These are phyloP conservation scores for Coemansia sp. DNA, from an alignment of 192 early-diverging fungal genomes.

Conservation along the genomic window DNA sequence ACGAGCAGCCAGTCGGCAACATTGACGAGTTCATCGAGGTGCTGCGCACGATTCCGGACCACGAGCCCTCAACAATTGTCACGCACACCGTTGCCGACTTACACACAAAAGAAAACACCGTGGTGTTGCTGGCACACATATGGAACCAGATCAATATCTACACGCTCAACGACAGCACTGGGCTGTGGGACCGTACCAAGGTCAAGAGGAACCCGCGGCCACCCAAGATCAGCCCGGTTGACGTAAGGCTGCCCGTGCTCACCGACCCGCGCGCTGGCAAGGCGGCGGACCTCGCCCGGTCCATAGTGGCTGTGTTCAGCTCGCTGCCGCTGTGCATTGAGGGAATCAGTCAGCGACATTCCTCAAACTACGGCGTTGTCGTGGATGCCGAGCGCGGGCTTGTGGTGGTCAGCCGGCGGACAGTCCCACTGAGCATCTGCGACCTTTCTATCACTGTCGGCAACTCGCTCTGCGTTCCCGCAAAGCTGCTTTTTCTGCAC, in stretches of 20 bases:
- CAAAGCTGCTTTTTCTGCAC: conserved; percentile 75
- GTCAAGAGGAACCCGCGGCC: conserved; percentile 15
- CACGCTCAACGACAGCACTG: conserved; percentile 40
- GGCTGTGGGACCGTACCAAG: conserved; percentile 35
- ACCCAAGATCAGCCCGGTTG: conserved; percentile 6
- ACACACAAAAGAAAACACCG: conserved; percentile 7
- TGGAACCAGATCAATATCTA: conserved; percentile 40
- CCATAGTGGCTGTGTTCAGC: conserved; percentile 30
- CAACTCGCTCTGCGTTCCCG: conserved; percentile 86
- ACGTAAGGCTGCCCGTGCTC: conserved; percentile 22
- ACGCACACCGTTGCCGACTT: conserved; percentile 23
- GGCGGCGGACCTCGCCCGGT: conserved; percentile 19
- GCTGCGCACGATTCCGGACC: conserved; percentile 62
- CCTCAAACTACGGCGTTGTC: conserved; percentile 65
- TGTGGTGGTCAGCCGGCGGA: conserved; percentile 78
- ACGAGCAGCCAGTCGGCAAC: conserved; percentile 63
- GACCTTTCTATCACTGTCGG: conserved; percentile 83
- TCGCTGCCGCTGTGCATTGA: conserved; percentile 25
- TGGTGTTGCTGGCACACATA: conserved; percentile 13
- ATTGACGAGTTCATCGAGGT: conserved; percentile 66
- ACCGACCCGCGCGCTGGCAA: conserved; percentile 18
- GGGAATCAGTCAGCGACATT: conserved; percentile 1
- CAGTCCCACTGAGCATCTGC: conserved; percentile 75
- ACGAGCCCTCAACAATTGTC: conserved; percentile 17
- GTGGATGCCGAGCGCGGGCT: conserved; percentile 76